Percentiles rank a stretch among this genome's conserved stretches.
Evolutionary conservation across 148 eudicot genomes (phyloP).

Genomic region (Vaccinium darrowii): DNA sequence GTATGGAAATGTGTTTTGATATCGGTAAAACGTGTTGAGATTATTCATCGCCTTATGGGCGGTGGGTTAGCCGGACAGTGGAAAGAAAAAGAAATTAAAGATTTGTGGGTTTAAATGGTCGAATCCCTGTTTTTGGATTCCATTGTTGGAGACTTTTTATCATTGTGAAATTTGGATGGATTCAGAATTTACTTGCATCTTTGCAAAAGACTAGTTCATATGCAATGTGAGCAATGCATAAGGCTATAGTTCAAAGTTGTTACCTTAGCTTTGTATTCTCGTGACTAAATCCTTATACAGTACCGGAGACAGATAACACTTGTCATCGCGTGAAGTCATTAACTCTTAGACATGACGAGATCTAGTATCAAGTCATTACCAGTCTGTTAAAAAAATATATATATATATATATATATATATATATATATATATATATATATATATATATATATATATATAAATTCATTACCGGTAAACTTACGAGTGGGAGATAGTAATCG

Average conservation of each 20-base stretch:
- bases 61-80: not conserved
- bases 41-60: not conserved
- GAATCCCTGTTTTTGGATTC: not conserved
- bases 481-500: not conserved
- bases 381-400: too few species aligned
- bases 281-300: too few species aligned
- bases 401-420: too few species aligned
- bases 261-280: not conserved
- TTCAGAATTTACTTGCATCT: not conserved
- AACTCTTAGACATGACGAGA: not conserved
- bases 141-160: not conserved
- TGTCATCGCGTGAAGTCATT: not conserved
- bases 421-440: too few species aligned
- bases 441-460: too few species aligned
- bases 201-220: not conserved
- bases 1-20: not conserved
- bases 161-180: not conserved
- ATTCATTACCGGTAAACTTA: not conserved
- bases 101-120: not conserved
- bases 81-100: not conserved
- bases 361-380: too few species aligned
- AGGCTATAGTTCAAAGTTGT: conserved; percentile 1
- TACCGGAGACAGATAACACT: not conserved
- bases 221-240: not conserved
- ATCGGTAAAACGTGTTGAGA: not conserved